These are phyloP conservation scores for Nephelium lappaceum DNA, from an alignment of 345 rosid genomes.

Conservation along the genomic window DNA sequence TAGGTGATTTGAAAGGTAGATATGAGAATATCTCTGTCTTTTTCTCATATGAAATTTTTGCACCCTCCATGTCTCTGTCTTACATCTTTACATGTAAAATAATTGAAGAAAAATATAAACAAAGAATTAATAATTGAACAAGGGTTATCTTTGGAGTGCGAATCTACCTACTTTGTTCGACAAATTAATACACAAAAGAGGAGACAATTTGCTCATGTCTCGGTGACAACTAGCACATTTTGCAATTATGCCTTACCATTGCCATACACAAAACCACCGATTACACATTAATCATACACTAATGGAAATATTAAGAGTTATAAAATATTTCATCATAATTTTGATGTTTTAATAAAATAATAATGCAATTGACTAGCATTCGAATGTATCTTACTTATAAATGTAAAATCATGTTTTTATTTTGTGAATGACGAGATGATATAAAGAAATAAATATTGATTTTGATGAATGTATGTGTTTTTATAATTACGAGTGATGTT, in stretches of 20 bases:
- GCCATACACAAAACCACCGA: neutral
- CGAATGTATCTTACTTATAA: too few relatives aligned
- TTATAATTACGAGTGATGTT: too few relatives aligned
- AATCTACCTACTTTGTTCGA: slow-evolving; percentile 22
- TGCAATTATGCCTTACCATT: neutral
- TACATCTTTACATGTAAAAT: neutral
- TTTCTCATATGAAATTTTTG: slow-evolving; percentile 12
- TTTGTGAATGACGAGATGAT: too few relatives aligned
- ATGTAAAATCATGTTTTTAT: too few relatives aligned
- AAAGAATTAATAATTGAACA: neutral
- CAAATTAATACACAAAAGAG: slow-evolving; percentile 17
- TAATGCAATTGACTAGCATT: too few relatives aligned
- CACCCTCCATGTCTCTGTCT: slow-evolving; percentile 1
- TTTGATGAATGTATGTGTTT: too few relatives aligned
- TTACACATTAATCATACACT: neutral
- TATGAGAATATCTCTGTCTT: neutral
- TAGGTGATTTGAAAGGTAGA: neutral
- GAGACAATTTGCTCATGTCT: slow-evolving; percentile 35
- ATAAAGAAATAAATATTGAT: too few relatives aligned
- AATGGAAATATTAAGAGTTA: too few relatives aligned
- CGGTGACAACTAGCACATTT: slow-evolving; percentile 13
- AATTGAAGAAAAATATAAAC: too few relatives aligned
- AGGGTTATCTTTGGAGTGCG: slow-evolving; percentile 26
- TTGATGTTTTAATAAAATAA: too few relatives aligned
- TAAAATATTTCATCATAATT: too few relatives aligned